phyloP scores from a whole-genome alignment of 2,329 filamentous ascomycete species.

The Trichophyton mentagrophytes region DNA sequence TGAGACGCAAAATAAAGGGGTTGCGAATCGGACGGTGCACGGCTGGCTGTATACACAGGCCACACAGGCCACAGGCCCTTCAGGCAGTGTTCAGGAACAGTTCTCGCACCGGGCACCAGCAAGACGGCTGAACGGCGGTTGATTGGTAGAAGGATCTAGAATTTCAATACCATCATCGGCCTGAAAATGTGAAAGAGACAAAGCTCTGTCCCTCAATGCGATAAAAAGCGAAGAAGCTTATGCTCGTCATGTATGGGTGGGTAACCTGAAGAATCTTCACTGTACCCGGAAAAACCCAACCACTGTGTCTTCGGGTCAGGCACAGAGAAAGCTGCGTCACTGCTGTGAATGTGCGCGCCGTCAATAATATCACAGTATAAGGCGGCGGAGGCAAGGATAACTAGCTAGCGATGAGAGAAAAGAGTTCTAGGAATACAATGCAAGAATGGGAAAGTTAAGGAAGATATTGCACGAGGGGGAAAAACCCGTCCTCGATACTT shows the following conservation, averaged over 20 bases:
- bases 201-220: not conserved
- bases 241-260: not conserved
- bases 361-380: constrained; percentile 4
- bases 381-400: constrained; percentile 1
- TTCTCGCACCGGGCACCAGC: not conserved
- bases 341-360: not conserved
- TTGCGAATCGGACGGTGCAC: not conserved
- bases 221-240: not conserved
- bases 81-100: not conserved
- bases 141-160: constrained; percentile 1
- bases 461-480: not conserved
- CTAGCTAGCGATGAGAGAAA: not conserved
- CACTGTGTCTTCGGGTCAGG: no score
- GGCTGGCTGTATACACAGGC: not conserved
- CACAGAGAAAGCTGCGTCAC: not conserved
- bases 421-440: constrained; percentile 1
- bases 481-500: not conserved
- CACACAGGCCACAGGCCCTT: not conserved
- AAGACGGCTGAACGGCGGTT: not conserved
- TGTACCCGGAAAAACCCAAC: not conserved
- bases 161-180: not conserved
- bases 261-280: not conserved
- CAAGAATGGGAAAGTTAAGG: not conserved
- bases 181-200: not conserved
- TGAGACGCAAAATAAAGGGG: not conserved